Base-by-base conservation (phyloP, 208 protist genomes). In the Leishmania amazonensis region DNA sequence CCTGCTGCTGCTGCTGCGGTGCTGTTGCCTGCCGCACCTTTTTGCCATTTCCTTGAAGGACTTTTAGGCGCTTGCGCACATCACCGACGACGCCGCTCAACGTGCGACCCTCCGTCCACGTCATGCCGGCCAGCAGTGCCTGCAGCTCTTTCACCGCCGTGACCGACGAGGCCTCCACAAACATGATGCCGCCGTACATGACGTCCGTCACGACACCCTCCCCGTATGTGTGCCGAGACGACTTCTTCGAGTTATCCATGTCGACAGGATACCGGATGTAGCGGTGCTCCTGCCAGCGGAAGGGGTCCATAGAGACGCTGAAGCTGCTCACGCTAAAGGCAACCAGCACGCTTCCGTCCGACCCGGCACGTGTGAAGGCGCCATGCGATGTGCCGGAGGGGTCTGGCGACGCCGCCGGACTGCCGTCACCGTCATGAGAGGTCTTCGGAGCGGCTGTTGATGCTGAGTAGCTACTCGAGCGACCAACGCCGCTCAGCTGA, bases 161-260 rank as follows among this genome's bases (percentile, higher is more conserved):
- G 47, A 75, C 35, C 3, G 85, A 92, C 47, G 80, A 88, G 75
- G 87, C 94, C 78, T 97, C 92, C 19, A 97, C 80, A 17, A 94
- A 51, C 68, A 93, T 85, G 21, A 90, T 78, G 54, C 94, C 94
- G 70, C 94, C 94, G 81, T 97, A 97, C 93, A 97, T 95, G 53
- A 97, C 79, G 65, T 91, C 83, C n/a, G 94, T 97, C n/a, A 96
- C 85, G 79, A 95, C 78, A 57, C 94, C 94, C 76, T 97, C 94
- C 42, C 94, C 93, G 72, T 86, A 96, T 17, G 70, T 58, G 72
- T 83, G 28, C 47, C 86, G 85, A n/a, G 78, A 65, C 11, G 82
- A 75, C 60, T 72, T 62, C 60, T 81, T 84, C 15, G 81, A 87
- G 42, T 76, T 73, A 78, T 93, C 85, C 19, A 95, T 78, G 83